Evolutionary conservation across 139 green algal genomes (phyloP), one percentile per base, ranked within the genome.

Genomic region (Ettlia oleoabundans): DNA sequence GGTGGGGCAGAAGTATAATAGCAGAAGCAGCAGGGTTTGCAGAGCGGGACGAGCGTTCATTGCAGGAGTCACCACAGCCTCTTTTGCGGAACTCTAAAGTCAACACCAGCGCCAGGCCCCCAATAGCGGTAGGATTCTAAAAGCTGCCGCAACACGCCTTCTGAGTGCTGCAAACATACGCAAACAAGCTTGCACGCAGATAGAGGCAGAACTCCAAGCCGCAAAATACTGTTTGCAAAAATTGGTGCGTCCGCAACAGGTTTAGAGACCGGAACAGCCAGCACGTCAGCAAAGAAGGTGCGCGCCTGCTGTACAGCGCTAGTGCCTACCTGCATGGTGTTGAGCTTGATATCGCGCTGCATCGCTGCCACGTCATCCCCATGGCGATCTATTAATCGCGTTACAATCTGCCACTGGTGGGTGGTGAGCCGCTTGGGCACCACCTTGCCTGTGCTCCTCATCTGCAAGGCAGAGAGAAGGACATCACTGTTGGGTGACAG

Each of bases 291-390:
- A n/a, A n/a, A n/a, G n/a, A n/a, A n/a, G n/a, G n/a, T n/a, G n/a
- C n/a, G n/a, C n/a, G n/a, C n/a, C n/a, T n/a, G n/a, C n/a, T n/a
- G n/a, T n/a, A n/a, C n/a, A n/a, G n/a, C n/a, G n/a, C n/a, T n/a
- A n/a, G n/a, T n/a, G n/a, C n/a, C n/a, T n/a, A n/a, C n/a, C n/a
- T n/a, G 89, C 89, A 93, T 93, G 22, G 61, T 30, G 75, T 93
- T 93, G 28, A 90, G 76, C 71, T 92, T 93, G 13, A 38, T 52
- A 63, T 93, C 88, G 30, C 62, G 84, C 35, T 81, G 62, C 89
- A 93, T 93, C 13, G 84, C 78, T 37, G 78, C 64, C 47, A 89
- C 43, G 40, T 89, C 65, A 19, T 82, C 74, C 26, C 84, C 76
- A 42, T 92, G 88, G 42, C 51, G 75, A 10, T 74, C 81, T 69